Evolutionary conservation across 2,329 filamentous ascomycete species (phyloP), one percentile per base, ranked within the genome.

Genomic region (Elsinoe australis): DNA sequence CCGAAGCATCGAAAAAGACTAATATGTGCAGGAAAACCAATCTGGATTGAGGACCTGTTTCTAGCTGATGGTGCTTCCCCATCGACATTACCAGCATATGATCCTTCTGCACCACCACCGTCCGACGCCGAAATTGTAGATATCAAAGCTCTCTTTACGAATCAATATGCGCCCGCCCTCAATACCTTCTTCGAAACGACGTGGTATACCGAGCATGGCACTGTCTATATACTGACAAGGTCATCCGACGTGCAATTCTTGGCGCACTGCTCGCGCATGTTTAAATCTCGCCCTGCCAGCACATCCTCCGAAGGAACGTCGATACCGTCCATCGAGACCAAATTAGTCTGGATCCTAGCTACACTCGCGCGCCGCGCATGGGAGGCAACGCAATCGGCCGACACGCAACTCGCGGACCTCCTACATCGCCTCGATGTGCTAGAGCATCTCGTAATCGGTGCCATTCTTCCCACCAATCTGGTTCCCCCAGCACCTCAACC

Each of bases 161-260:
- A 83, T 55, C 81, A 87, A 54, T 94, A 92, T 63, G 83, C 82
- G 3, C 76, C 76, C 1, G 83, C 80, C 5, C 76, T 92, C 38
- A 82, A 86, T 64, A 76, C 76, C 42, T 82, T 92, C 53, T 76
- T 94, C 53, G 89, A 95, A 64, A 85, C 87, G 5, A 75, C 74
- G 21, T 96, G 89, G 89, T 95, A 87, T 67, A 78, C 70, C 19
- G 68, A 42, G 7, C 32, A 49, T 10, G 52, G 52, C 17, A 39
- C 46, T n/a, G 35, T 15, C 12, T 33, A 34, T 7, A 31, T 54
- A 10, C 15, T 34, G 1, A 29, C 19, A 5, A 28, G 42, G 8
- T 17, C 15, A 12, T 34, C 51, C 21, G 29, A 87, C n/a, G 71
- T 83, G 56, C 78, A 81, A 46, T 76, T 82, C 52, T 78, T 89